A percentile compares a stretch with the other conserved stretches of the same genome.
Conservation (phyloP, 139 green algal species). For the Chlorella sp. region DNA sequence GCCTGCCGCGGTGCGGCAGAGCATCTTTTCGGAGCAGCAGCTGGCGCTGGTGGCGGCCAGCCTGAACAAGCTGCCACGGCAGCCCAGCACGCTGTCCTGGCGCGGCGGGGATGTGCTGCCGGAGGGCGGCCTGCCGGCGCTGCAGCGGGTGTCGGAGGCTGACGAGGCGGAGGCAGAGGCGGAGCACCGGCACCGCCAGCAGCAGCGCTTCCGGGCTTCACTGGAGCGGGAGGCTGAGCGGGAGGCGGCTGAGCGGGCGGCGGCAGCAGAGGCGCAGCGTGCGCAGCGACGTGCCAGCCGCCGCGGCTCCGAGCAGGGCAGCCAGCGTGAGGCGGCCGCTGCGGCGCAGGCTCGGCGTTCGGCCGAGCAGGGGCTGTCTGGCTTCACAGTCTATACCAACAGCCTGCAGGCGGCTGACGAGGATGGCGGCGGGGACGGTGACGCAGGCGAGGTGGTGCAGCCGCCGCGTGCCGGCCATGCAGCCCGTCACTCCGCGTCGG, state of each 20-base stretch:
- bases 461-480: neutral
- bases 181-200: neutral
- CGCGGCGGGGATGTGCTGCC: too few species aligned
- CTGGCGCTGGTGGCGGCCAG: slow-evolving; percentile 16
- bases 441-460: neutral
- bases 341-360: neutral
- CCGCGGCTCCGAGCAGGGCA: neutral
- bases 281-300: neutral
- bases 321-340: neutral
- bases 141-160: neutral
- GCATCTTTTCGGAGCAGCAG: slow-evolving; percentile 29
- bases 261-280: neutral
- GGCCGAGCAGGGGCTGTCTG: slow-evolving; percentile 28
- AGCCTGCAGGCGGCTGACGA: slow-evolving; percentile 2
- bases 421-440: neutral
- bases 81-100: neutral
- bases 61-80: slow-evolving; percentile 23
- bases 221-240: neutral
- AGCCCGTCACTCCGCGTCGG: neutral
- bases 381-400: slow-evolving; percentile 53
- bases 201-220: neutral
- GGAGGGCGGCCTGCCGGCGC: neutral
- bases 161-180: neutral
- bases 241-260: neutral
- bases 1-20: neutral